These are phyloP conservation scores for Komagataella mondaviorum DNA, from an alignment of 805 yeast species.

Conservation along the genomic window DNA sequence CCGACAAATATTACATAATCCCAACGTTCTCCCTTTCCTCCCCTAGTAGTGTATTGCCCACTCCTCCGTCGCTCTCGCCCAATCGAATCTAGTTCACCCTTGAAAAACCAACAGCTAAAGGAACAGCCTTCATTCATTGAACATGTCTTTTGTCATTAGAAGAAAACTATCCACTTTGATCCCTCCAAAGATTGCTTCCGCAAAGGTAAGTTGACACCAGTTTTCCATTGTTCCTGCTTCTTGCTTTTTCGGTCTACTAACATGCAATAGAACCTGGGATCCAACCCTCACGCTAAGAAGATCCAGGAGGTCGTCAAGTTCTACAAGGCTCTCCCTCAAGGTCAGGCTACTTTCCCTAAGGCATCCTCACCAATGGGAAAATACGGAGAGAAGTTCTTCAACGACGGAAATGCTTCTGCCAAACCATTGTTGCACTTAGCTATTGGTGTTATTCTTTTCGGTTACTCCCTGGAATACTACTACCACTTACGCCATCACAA, in stretches of 20 bases:
- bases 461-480: slow-evolving; percentile 89
- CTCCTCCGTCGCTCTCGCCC: slow-evolving; percentile 1
- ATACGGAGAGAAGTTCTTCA: slow-evolving; percentile 79
- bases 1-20: neutral
- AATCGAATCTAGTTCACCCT: slow-evolving; percentile 2
- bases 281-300: slow-evolving; percentile 94
- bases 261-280: slow-evolving; percentile 59
- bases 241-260: neutral
- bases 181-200: slow-evolving; percentile 98
- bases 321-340: slow-evolving; percentile 94
- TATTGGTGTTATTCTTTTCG: slow-evolving; percentile 51
- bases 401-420: slow-evolving; percentile 74
- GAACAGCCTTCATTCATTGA: slow-evolving; percentile 1
- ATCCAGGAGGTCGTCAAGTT: slow-evolving; percentile 90
- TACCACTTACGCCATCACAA: slow-evolving; percentile 67
- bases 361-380: slow-evolving; percentile 57
- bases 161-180: slow-evolving; percentile 91
- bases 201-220: slow-evolving; percentile 47
- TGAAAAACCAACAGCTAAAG: neutral
- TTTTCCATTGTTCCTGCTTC: neutral
- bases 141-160: slow-evolving; percentile 77
- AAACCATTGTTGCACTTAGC: slow-evolving; percentile 74
- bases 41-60: neutral
- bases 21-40: neutral
- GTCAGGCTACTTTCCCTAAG: slow-evolving; percentile 67